phyloP scores from a whole-genome alignment of 2,329 filamentous ascomycete species.

The Pleoardoris graminearum region DNA sequence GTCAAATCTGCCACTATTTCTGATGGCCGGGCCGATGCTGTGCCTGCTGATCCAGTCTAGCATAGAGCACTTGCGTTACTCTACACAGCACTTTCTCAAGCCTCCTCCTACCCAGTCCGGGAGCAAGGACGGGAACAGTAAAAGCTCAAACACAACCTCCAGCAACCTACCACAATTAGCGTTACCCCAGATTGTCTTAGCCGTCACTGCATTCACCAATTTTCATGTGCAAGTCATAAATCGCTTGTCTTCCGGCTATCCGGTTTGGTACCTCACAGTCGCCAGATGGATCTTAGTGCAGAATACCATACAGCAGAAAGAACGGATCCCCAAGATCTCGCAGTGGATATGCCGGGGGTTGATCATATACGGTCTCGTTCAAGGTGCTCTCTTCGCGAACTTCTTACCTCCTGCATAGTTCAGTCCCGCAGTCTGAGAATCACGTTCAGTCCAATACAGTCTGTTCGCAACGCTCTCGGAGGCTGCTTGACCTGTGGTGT shows the following conservation, averaged over 20 bases:
- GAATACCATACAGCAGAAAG: neutral
- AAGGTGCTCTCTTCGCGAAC: slow-evolving; percentile 81
- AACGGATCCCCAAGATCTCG: slow-evolving; percentile 1
- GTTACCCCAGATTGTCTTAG: slow-evolving; percentile 71
- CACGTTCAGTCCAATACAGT: too few relatives aligned
- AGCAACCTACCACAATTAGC: slow-evolving; percentile 57
- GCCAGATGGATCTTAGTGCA: slow-evolving; percentile 48
- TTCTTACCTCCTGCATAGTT: slow-evolving; percentile 85
- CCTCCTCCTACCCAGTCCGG: slow-evolving; percentile 21
- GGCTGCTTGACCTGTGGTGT: too few relatives aligned
- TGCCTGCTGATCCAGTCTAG: slow-evolving; percentile 65
- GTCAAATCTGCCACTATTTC: slow-evolving; percentile 83
- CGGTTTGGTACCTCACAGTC: slow-evolving; percentile 85
- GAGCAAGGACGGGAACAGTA: slow-evolving; percentile 14
- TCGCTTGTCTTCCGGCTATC: slow-evolving; percentile 83
- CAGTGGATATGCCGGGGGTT: slow-evolving; percentile 54
- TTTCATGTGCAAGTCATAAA: slow-evolving; percentile 97
- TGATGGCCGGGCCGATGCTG: slow-evolving; percentile 79
- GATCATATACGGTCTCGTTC: slow-evolving; percentile 80
- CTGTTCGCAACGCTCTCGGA: too few relatives aligned
- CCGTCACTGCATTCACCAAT: slow-evolving; percentile 70
- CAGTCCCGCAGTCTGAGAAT: neutral
- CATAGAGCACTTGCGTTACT: slow-evolving; percentile 47
- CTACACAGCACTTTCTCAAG: slow-evolving; percentile 41
- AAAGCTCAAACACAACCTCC: slow-evolving; percentile 6